Base-by-base conservation (phyloP, 2,329 filamentous ascomycete genomes). In the Nectriaceae sp. region DNA sequence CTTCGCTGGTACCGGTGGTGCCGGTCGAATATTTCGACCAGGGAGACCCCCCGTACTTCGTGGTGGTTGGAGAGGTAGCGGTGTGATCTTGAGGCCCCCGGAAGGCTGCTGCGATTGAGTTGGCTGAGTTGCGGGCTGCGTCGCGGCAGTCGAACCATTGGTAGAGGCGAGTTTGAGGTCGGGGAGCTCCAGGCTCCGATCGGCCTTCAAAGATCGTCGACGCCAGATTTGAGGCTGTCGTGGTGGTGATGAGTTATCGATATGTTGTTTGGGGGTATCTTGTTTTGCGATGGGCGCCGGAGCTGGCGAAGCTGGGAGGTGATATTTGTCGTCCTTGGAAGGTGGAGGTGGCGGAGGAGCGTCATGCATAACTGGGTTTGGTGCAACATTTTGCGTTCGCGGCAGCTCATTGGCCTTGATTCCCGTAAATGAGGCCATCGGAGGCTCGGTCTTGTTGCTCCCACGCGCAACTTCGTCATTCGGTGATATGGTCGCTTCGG, bases 161-260 rank as follows among this genome's bases (percentile, higher is more conserved):
- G 75, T 80, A 35, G 66, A 59, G 41, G 73, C 61, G 45, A 82
- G 66, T 50, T 76, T 76, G 42, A 82, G 71, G 47, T 75, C 72
- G 8, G 76, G 65, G 4, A 82, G 69, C 40, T 75, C 71, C 26
- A 76, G 61, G 51, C 65, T 72, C 44, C 70, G 69, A 45, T 80
- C 75, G 46, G 69, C 70, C 60, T 76, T 81, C 21, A 74, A 65
- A 13, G 77, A 79, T 39, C 79, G 74, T 44, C 79, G 71, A 47
- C 73, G 72, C 78, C 78, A 82, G 39, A 74, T 61, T 40, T 73
- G 65, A 37, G 64, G 59, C n/a, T n/a, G n/a, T 22, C 65, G 62
- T 21, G 60, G 59, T 20, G 67, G 56, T 5, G 61, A 50, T 18
- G 61, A n/a, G n/a, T n/a, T n/a, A n/a, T n/a, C n/a, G n/a, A n/a